These are phyloP conservation scores for Coriaria nepalensis DNA, from an alignment of 306 rosid species.

Conservation along the genomic window DNA sequence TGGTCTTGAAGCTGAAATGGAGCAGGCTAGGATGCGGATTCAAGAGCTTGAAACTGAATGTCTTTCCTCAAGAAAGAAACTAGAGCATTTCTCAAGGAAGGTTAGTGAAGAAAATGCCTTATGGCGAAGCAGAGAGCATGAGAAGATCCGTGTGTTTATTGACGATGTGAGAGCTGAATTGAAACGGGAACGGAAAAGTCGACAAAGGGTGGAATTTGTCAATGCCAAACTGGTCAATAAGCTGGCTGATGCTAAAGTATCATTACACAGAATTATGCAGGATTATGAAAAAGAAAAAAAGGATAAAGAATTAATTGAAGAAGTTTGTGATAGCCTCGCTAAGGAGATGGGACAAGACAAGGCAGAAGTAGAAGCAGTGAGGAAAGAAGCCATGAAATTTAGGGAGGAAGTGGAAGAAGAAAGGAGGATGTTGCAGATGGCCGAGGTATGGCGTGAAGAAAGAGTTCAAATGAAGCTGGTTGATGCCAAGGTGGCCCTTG, in stretches of 20 bases:
- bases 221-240: constrained; percentile 81
- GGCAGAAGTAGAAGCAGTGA: constrained; percentile 63
- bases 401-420: constrained; percentile 85
- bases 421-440: constrained; percentile 88
- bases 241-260: constrained; percentile 68
- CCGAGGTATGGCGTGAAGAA: constrained; percentile 98
- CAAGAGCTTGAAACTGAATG: constrained; percentile 84
- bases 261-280: constrained; percentile 55
- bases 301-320: constrained; percentile 63
- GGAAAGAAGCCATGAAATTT: constrained; percentile 54
- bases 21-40: constrained; percentile 59
- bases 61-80: constrained; percentile 72
- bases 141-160: constrained; percentile 69
- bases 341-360: constrained; percentile 94
- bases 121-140: constrained; percentile 89
- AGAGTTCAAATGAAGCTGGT: constrained; percentile 93
- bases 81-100: constrained; percentile 68
- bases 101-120: constrained; percentile 64
- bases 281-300: constrained; percentile 86
- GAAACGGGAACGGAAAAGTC: constrained; percentile 68
- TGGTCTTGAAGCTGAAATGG: constrained; percentile 68
- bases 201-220: constrained; percentile 69
- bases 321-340: constrained; percentile 90
- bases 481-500: constrained; percentile 88
- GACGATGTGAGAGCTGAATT: constrained; percentile 71